Percentiles rank a stretch among this genome's conserved stretches.
phyloP scores from a whole-genome alignment of 2,329 filamentous ascomycete genomes.

The Alternaria sp. region DNA sequence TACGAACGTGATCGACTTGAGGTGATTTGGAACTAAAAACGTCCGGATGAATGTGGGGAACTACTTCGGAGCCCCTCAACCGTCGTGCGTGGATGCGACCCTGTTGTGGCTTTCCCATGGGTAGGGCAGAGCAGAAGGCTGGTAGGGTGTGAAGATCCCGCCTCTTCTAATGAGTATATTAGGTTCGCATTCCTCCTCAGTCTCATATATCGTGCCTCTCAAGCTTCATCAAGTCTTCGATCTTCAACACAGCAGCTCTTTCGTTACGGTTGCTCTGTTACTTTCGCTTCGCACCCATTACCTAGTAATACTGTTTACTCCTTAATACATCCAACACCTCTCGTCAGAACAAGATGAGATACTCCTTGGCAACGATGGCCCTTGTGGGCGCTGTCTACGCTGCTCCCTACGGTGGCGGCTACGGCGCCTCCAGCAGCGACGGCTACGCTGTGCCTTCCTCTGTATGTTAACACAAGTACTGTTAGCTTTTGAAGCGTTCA shows the following conservation, averaged over 20 bases:
- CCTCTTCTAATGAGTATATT: constrained; percentile 31
- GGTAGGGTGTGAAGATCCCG: constrained; percentile 24
- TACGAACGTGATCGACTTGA: constrained; percentile 21
- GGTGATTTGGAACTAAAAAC: constrained; percentile 11
- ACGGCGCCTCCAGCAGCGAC: background rate
- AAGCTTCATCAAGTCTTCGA: background rate
- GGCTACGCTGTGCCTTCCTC: background rate
- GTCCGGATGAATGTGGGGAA: constrained; percentile 16
- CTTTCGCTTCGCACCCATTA: constrained; percentile 33
- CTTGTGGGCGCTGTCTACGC: constrained; percentile 40
- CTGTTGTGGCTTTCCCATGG: constrained; percentile 24
- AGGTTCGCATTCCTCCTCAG: constrained; percentile 23
- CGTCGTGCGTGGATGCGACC: constrained; percentile 40
- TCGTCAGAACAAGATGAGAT: constrained; percentile 38
- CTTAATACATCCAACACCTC: constrained; percentile 14
- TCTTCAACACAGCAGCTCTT: constrained; percentile 38
- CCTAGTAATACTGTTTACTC: constrained; percentile 16
- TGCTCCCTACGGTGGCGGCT: constrained; percentile 10
- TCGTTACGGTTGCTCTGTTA: constrained; percentile 47
- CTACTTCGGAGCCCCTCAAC: constrained; percentile 22
- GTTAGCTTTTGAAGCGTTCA: background rate
- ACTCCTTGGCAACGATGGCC: constrained; percentile 36
- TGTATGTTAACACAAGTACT: background rate
- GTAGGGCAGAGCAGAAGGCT: constrained; percentile 24
- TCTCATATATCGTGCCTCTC: constrained; percentile 5